Percentiles rank a stretch among this genome's conserved stretches.
Evolutionary conservation across 225 moss, liverwort and hornwort species (phyloP).

Genomic region (Pseudisothecium myosuroides): DNA sequence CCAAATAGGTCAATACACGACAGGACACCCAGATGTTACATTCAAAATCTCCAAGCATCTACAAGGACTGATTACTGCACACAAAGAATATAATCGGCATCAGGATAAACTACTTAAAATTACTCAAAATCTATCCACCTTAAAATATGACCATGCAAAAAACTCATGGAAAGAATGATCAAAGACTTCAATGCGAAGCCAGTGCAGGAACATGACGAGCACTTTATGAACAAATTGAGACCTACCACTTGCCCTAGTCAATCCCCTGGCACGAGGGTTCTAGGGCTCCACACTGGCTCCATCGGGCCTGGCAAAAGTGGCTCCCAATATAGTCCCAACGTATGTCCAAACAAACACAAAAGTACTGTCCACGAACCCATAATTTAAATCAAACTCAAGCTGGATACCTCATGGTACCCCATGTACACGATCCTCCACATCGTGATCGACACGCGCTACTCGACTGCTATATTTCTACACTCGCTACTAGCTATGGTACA

Average conservation of each 20-base stretch:
- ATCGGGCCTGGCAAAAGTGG: neutral
- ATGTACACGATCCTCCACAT: neutral
- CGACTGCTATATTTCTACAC: neutral
- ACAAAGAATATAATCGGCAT: too few species aligned
- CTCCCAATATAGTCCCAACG: neutral
- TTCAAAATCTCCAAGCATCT: neutral
- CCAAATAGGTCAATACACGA: neutral
- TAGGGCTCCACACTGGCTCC: neutral
- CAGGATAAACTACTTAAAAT: neutral
- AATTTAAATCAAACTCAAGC: neutral
- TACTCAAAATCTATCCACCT: neutral
- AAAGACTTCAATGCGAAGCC: too few species aligned
- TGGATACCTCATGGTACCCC: neutral
- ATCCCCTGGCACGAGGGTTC: neutral
- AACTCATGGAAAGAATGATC: neutral
- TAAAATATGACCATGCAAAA: neutral
- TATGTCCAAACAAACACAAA: neutral
- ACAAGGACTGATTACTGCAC: neutral
- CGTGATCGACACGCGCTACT: neutral
- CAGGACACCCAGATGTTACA: neutral
- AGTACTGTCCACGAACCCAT: neutral
- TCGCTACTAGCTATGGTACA: conserved; percentile 17
- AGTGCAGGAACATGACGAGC: neutral
- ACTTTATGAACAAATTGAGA: neutral
- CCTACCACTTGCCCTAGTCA: neutral